Base-by-base conservation (phyloP, 345 rosid genomes). In the Alliaria petiolata region DNA sequence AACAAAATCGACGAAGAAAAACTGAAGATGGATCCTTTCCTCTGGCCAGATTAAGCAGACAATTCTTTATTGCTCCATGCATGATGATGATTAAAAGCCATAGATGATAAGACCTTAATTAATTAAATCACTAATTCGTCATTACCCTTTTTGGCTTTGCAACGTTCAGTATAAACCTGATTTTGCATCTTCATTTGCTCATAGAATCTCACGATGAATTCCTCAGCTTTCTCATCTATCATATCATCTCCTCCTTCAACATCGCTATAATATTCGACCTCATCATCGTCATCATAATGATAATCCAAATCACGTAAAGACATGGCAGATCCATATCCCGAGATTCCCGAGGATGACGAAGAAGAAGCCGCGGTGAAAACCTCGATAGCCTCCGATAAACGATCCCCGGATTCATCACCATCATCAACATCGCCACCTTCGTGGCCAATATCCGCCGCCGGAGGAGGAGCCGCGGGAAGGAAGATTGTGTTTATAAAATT, bases 151-250 rank as follows among this genome's bases (percentile, higher is more conserved):
- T 76, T 76, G 49, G 71, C 49, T 50, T 56, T 76, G 66, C 55
- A 62, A 19, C 76, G 76, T 15, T 76, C 40, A 38, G 40, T 22
- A 53, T 72, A 72, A 39, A 45, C 71, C 34, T 36, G 33, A 47
- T 76, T 65, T 69, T 87, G 91, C 56, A 79, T 71, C 80, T 71
- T 83, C 76, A 87, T 87, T 72, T 87, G 87, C 16, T 65, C 73
- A 58, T 90, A 86, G 50, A 90, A 90, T 10, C 54, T 81, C 25
- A 71, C 69, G 7, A 90, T 90, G 62, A 90, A 90, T 43, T 78
- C 79, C 69, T 90, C 96, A 2, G 96, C 96, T 80, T 88, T 90
- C 71, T 52, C 65, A 39, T 90, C 92, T 31, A 90, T 86, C 91
- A 81, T 82, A 19, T 85, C 89, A 25, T 88, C 89, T 3, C 84